Evolutionary conservation across 306 rosid species (phyloP), one percentile per base, ranked within the genome.

Genomic region (Leucaena leucocephala): DNA sequence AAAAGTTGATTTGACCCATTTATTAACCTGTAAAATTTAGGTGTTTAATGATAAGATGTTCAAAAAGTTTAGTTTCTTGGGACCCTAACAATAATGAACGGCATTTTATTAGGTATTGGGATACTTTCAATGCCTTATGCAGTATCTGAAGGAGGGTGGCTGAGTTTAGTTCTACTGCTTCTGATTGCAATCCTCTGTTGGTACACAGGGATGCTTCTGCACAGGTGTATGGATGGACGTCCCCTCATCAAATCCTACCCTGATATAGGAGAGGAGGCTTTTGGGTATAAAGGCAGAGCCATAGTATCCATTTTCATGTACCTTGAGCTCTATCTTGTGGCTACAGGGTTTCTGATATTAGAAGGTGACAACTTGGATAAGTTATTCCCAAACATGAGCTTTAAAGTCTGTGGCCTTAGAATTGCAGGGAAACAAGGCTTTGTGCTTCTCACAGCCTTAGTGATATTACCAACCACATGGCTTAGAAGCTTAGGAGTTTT

Each of bases 391-490:
- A 65, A 74, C 76, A 42, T 38, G 58, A 69, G 74, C 34, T 72
- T 91, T 38, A 80, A 73, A 72, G 33, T 86, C 10, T 85, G 59
- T 44, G 75, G 66, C 55, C 38, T 89, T 13, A 19, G 52, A 63
- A 43, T 91, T 35, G 64, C 57, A 71, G 87, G 90, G n/a, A 82
- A 73, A 55, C 69, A 77, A 68, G 76, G 82, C 42, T 91, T 82
- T 68, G 76, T 87, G 57, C 3, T 91, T 10, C 78, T 86, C n/a
- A 69, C 85, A 13, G 80, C 91, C 33, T 62, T 89, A 8, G 59
- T 80, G 7, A 80, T 89, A 43, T n/a, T 91, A 35, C 96, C 93
- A 22, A 86, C 93, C 5, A 86, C 93, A 10, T 91, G 96, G 90
- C 7, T 89, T 6, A 85, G 63, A 84, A 86, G 42, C 45, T 55